Evolutionary conservation across 2,329 filamentous ascomycete genomes (phyloP).

Genomic region (Zasmidium citrigriseum): DNA sequence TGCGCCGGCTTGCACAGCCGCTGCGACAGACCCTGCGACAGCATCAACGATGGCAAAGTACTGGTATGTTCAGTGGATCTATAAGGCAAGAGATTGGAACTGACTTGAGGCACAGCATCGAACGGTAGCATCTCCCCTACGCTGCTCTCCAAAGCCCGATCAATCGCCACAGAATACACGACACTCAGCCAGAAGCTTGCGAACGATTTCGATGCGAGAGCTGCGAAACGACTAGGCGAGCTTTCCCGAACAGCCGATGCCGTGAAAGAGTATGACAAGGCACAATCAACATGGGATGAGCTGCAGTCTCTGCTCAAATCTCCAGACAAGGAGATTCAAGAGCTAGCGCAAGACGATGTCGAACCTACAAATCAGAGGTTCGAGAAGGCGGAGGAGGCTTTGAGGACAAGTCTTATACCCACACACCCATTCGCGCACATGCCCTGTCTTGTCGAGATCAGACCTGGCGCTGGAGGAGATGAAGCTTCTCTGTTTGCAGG

Average conservation of each 20-base stretch:
- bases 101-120: no score
- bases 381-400: slow-evolving; percentile 61
- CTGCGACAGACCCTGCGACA: slow-evolving; percentile 10
- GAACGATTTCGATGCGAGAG: slow-evolving; percentile 55
- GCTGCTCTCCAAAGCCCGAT: slow-evolving; percentile 57
- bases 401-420: slow-evolving; percentile 80
- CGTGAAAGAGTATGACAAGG: slow-evolving; percentile 59
- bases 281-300: slow-evolving; percentile 64
- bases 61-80: slow-evolving; percentile 17
- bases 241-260: slow-evolving; percentile 54
- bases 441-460: slow-evolving; percentile 87
- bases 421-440: slow-evolving; percentile 86
- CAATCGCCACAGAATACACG: slow-evolving; percentile 57
- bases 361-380: slow-evolving; percentile 64
- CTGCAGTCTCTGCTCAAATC: slow-evolving; percentile 70
- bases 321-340: slow-evolving; percentile 58
- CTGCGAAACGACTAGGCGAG: slow-evolving; percentile 61
- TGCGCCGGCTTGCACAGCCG: slow-evolving; percentile 9
- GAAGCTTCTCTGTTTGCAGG: slow-evolving; percentile 91
- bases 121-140: slow-evolving; percentile 51
- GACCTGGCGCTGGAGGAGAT: slow-evolving; percentile 86
- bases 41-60: slow-evolving; percentile 19
- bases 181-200: slow-evolving; percentile 54
- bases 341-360: slow-evolving; percentile 69
- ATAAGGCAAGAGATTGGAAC: no score